A percentile compares a stretch with the other conserved stretches of the same genome.
These are phyloP conservation scores for Cephalotrichum gorgonifer DNA, from an alignment of 2,329 filamentous ascomycete genomes.

Conservation along the genomic window DNA sequence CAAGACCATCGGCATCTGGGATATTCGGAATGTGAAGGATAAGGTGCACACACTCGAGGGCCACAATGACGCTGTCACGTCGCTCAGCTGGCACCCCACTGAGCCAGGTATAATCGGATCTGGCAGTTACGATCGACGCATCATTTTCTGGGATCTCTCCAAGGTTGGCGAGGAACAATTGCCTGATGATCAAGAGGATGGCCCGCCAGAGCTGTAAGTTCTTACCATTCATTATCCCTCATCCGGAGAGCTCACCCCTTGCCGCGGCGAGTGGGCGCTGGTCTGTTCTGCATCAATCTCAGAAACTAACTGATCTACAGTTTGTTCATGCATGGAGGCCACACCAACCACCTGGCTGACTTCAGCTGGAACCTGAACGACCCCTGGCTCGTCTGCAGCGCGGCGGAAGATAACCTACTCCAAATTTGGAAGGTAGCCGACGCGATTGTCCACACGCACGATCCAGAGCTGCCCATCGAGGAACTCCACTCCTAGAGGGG, in stretches of 20 bases:
- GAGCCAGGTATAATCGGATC: constrained; percentile 84
- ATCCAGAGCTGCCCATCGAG: constrained; percentile 64
- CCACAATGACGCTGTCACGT: constrained; percentile 83
- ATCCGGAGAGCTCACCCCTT: neutral
- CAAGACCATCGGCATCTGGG: constrained; percentile 92
- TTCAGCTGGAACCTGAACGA: constrained; percentile 98
- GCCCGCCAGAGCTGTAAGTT: constrained; percentile 82
- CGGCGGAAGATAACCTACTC: constrained; percentile 91
- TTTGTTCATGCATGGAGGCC: constrained; percentile 96
- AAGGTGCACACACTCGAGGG: constrained; percentile 86
- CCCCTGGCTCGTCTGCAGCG: constrained; percentile 91
- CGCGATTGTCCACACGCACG: constrained; percentile 68
- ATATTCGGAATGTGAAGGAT: constrained; percentile 79
- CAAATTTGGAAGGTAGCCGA: constrained; percentile 89
- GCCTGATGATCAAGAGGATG: constrained; percentile 89
- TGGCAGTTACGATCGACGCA: constrained; percentile 82
- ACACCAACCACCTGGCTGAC: constrained; percentile 93
- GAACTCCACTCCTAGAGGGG: constrained; percentile 55
- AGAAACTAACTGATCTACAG: constrained; percentile 28
- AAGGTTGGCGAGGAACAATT: constrained; percentile 88
- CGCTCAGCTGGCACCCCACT: constrained; percentile 86
- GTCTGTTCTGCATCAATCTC: neutral
- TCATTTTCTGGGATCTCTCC: constrained; percentile 95
- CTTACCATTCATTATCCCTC: neutral
- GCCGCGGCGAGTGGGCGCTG: neutral